A percentile compares a stretch with the other conserved stretches of the same genome.
These are phyloP conservation scores for Aschersonia sp. DNA, from an alignment of 2,329 filamentous ascomycete species.

Conservation along the genomic window DNA sequence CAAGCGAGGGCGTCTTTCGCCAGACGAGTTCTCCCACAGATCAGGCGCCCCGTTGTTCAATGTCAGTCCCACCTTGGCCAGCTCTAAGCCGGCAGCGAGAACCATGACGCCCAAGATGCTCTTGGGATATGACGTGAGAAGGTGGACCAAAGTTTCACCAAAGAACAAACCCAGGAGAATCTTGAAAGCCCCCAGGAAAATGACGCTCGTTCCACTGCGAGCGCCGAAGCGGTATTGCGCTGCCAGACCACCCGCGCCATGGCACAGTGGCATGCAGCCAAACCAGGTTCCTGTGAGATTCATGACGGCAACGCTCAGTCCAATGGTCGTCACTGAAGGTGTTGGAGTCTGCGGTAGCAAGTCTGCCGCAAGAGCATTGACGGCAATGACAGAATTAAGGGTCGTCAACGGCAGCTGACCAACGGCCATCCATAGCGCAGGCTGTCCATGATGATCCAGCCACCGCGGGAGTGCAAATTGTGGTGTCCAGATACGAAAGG, in stretches of 20 bases:
- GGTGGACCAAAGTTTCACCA: conserved; percentile 55
- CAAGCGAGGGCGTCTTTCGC: conserved; percentile 32
- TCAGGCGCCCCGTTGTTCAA: conserved; percentile 59
- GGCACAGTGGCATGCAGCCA: conserved; percentile 89
- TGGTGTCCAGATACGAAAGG: conserved; percentile 42
- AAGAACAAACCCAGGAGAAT: conserved; percentile 62
- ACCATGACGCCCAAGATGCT: conserved; percentile 78
- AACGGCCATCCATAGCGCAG: conserved; percentile 46
- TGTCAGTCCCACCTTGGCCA: conserved; percentile 72
- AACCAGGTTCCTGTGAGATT: conserved; percentile 84
- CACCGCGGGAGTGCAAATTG: conserved; percentile 21
- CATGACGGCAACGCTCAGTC: conserved; percentile 68
- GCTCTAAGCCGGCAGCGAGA: conserved; percentile 73
- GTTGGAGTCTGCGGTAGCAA: conserved; percentile 54
- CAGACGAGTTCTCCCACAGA: conserved; percentile 39
- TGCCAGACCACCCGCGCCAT: conserved; percentile 81
- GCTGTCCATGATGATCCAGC: conserved; percentile 12
- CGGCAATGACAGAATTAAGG: conserved; percentile 84
- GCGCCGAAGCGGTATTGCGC: conserved; percentile 88
- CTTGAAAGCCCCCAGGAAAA: conserved; percentile 67
- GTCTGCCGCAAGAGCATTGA: conserved; percentile 63
- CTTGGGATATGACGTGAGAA: conserved; percentile 61
- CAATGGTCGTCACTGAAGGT: conserved; percentile 63
- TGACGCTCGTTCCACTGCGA: conserved; percentile 69
- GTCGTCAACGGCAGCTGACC: conserved; percentile 85